Evolutionary conservation across 2,329 filamentous ascomycete genomes (phyloP).

Genomic region (Cladosporium sp.): DNA sequence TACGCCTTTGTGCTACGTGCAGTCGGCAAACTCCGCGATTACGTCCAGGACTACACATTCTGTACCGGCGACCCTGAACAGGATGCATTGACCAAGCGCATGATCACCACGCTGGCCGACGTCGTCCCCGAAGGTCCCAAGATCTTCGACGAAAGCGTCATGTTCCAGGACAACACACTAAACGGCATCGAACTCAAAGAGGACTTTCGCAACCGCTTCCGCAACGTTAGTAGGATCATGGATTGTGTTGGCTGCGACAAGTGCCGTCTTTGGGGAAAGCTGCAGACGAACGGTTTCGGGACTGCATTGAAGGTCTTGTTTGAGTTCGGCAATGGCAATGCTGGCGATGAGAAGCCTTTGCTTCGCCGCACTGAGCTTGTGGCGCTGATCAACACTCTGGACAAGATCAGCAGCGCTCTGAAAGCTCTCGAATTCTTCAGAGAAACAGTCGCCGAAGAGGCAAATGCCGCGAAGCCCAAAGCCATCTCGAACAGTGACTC

Average conservation of each 20-base stretch:
- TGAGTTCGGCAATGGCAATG: constrained; percentile 72
- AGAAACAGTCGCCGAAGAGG: constrained; percentile 39
- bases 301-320: constrained; percentile 94
- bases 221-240: constrained; percentile 95
- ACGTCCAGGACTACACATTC: constrained; percentile 81
- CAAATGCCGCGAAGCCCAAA: constrained; percentile 1
- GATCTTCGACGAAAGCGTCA: constrained; percentile 91
- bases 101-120: constrained; percentile 72
- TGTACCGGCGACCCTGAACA: constrained; percentile 81
- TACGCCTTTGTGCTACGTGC: constrained; percentile 92
- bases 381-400: constrained; percentile 89
- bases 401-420: constrained; percentile 77
- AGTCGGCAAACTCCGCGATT: constrained; percentile 80
- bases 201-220: constrained; percentile 94
- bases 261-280: constrained; percentile 94
- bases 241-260: constrained; percentile 99
- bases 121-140: constrained; percentile 62
- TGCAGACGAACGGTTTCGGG: constrained; percentile 92
- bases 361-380: constrained; percentile 89
- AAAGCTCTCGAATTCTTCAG: constrained; percentile 70
- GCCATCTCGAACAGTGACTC: constrained; percentile 22
- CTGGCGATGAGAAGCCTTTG: constrained; percentile 55
- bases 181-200: constrained; percentile 73
- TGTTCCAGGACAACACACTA: constrained; percentile 67
- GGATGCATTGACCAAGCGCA: constrained; percentile 73